Evolutionary conservation across 306 rosid species (phyloP).

Genomic region (Abrus pulchellus): DNA sequence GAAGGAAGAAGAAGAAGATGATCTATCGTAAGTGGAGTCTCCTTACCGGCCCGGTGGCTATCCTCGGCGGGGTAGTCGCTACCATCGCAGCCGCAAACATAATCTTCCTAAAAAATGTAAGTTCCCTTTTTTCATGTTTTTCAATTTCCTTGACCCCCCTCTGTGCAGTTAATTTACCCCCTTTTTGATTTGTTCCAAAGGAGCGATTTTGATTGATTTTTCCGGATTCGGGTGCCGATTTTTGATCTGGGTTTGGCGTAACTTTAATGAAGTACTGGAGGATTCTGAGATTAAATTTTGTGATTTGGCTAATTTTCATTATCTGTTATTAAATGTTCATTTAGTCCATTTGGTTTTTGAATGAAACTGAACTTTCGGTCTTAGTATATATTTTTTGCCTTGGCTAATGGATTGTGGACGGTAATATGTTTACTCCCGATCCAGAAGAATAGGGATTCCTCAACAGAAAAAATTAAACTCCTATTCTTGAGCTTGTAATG

Average conservation of each 20-base stretch:
- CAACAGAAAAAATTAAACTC: not conserved
- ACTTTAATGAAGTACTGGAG: constrained; percentile 7
- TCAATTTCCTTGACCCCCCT: not conserved
- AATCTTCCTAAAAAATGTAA: constrained; percentile 62
- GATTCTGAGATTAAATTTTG: not conserved
- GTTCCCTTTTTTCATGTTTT: constrained; percentile 15
- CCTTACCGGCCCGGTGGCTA: constrained; percentile 68
- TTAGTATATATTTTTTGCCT: not conserved
- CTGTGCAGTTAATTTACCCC: not conserved
- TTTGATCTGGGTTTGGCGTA: not conserved
- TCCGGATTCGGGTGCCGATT: constrained; percentile 12
- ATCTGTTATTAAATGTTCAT: not conserved
- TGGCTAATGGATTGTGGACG: not conserved
- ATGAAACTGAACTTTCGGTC: not conserved
- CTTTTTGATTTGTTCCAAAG: constrained; percentile 35
- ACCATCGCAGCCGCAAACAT: constrained; percentile 58
- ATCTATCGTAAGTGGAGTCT: constrained; percentile 95
- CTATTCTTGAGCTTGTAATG: constrained; percentile 11
- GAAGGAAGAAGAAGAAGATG: constrained; percentile 59
- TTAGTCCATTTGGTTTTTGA: constrained; percentile 3
- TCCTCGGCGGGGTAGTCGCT: constrained; percentile 73
- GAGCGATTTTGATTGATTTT: constrained; percentile 15
- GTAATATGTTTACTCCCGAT: not conserved
- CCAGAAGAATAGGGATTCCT: constrained; percentile 9
- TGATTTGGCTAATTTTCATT: not conserved